Evolutionary conservation across 2,329 filamentous ascomycete genomes (phyloP).

Genomic region (Emmonsiellopsis sp.): DNA sequence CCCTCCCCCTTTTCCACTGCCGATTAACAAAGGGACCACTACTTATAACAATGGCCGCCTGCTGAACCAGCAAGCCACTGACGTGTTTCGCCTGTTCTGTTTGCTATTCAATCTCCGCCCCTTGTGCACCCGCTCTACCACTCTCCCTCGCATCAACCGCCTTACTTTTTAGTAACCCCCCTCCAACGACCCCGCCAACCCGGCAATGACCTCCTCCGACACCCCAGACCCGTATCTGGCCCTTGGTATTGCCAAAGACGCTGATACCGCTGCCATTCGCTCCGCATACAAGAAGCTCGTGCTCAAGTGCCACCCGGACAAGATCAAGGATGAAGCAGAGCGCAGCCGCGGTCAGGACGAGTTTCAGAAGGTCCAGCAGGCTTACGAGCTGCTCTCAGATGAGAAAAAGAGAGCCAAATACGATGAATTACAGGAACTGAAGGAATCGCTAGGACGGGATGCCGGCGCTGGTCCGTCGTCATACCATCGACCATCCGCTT

Average conservation of each 20-base stretch:
- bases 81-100: too few species aligned
- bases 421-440: conserved; percentile 61
- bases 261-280: conserved; percentile 62
- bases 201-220: background rate
- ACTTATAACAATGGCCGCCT: too few species aligned
- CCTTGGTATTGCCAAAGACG: conserved; percentile 64
- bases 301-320: conserved; percentile 84
- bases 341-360: conserved; percentile 74
- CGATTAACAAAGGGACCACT: too few species aligned
- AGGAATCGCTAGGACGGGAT: conserved; percentile 42
- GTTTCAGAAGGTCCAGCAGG: conserved; percentile 86
- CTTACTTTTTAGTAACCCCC: conserved; percentile 22
- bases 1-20: too few species aligned
- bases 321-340: conserved; percentile 66
- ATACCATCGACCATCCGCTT: conserved; percentile 15
- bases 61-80: too few species aligned
- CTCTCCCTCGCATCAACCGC: background rate
- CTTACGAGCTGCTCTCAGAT: conserved; percentile 83
- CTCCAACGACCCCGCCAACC: background rate
- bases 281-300: conserved; percentile 76
- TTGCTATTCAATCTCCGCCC: too few species aligned
- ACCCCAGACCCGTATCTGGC: conserved; percentile 63
- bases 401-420: conserved; percentile 64
- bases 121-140: too few species aligned
- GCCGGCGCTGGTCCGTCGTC: conserved; percentile 15